These are phyloP conservation scores for Talaromyces sp. DNA, from an alignment of 2,329 filamentous ascomycete genomes.

Conservation along the genomic window DNA sequence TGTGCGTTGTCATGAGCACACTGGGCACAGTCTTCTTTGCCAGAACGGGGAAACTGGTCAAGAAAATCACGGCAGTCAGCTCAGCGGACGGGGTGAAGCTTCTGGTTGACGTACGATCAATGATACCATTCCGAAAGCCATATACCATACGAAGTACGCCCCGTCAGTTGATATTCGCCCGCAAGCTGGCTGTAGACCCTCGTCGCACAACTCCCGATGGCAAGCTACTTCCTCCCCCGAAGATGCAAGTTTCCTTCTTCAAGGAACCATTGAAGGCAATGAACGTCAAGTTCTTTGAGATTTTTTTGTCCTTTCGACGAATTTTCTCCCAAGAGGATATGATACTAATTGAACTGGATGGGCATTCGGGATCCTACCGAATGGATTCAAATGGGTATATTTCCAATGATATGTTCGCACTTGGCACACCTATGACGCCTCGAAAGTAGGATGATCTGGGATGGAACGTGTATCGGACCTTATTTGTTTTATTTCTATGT, in stretches of 20 bases:
- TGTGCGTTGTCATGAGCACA: slow-evolving; percentile 54
- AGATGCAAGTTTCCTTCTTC: slow-evolving; percentile 21
- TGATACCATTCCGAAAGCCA: slow-evolving; percentile 33
- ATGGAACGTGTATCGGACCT: too few species aligned
- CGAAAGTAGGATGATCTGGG: slow-evolving; percentile 6
- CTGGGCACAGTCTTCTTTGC: slow-evolving; percentile 57
- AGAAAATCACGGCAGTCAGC: slow-evolving; percentile 49
- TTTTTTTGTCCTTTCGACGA: slow-evolving; percentile 31
- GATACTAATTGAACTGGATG: slow-evolving; percentile 31
- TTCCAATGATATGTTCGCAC: slow-evolving; percentile 27
- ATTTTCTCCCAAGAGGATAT: slow-evolving; percentile 37
- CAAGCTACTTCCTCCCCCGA: slow-evolving; percentile 8
- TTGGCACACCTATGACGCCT: slow-evolving; percentile 16
- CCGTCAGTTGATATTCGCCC: slow-evolving; percentile 28
- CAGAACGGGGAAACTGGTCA: slow-evolving; percentile 54
- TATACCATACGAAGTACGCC: slow-evolving; percentile 27
- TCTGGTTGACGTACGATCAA: slow-evolving; percentile 29
- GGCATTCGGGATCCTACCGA: slow-evolving; percentile 28
- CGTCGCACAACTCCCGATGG: slow-evolving; percentile 13
- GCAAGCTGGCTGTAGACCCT: slow-evolving; percentile 24
- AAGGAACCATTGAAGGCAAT: slow-evolving; percentile 26
- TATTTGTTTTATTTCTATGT: not conserved
- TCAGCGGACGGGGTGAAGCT: slow-evolving; percentile 25
- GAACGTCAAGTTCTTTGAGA: slow-evolving; percentile 24
- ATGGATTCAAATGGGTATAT: slow-evolving; percentile 33